Evolutionary conservation across 2,329 filamentous ascomycete genomes (phyloP), one percentile per base, ranked within the genome.

Genomic region (Pestalotiopsis sp.): DNA sequence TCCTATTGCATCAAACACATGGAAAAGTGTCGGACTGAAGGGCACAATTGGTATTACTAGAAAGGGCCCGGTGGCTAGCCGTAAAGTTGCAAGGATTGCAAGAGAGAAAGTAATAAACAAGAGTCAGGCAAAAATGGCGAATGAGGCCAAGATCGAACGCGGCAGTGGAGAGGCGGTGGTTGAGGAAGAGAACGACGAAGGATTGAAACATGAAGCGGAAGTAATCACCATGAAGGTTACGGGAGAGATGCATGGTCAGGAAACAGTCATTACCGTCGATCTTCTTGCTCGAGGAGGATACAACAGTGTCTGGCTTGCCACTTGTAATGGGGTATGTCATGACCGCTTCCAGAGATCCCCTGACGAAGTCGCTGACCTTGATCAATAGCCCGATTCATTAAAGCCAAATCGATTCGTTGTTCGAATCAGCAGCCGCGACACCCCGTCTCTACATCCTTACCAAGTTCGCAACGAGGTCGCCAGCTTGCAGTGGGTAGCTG

Each of bases 381-480:
- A 45, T 45, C 41, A 1, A 45, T 6, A 45, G 41, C 41, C 41
- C n/a, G 14, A 4, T 2, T 45, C 41, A n/a, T 14, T 45, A 4
- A 3, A n/a, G 13, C 41, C 41, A 45, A 45, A 45, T 45, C 41
- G 14, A 2, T 45, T 45, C 41, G 41, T 45, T n/a, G 41, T 45
- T 45, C 41, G 41, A 6, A 45, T 45, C 41, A 45, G 41, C 41
- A 45, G 41, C 41, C 3, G 4, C 4, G 14, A 45, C 17, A 45
- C 41, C 41, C 41, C 41, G 5, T 45, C 41, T 45, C 41, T 45
- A 4, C 41, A 45, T 7, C 69, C 68, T 2, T 7, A 69, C 12
- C 68, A 68, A 59, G 31, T 69, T 14, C 64, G 59, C 1, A 71
- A 68, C n/a, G 69, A 71, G 3, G 68, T 71, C 14, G 69, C 69